Evolutionary conservation across 352 stramenopile species (phyloP).

Genomic region (Phytophthora rubi): DNA sequence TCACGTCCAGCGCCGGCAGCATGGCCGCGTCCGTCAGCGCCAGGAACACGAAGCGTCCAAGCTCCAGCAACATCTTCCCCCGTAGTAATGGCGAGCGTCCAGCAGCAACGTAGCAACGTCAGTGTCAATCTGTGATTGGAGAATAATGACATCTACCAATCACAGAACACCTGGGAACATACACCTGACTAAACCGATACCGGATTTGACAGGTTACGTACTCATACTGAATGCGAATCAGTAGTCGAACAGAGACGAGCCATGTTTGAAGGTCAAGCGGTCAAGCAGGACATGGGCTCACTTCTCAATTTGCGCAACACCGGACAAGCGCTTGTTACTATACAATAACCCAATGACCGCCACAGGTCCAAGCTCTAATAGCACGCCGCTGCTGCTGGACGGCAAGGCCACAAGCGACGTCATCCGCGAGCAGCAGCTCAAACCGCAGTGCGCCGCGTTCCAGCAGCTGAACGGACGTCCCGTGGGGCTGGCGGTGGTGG

Average conservation of each 20-base stretch:
- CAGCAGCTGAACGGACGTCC: constrained; percentile 54
- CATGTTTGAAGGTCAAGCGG: not conserved
- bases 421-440: constrained; percentile 86
- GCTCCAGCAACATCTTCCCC: constrained; percentile 47
- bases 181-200: constrained; percentile 14
- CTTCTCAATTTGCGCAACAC: constrained; percentile 25
- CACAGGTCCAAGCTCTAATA: not conserved
- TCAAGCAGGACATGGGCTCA: constrained; percentile 7
- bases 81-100: constrained; percentile 11
- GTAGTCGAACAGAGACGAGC: not conserved
- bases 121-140: not conserved
- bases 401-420: constrained; percentile 88
- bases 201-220: constrained; percentile 10
- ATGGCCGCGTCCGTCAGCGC: constrained; percentile 78
- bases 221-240: constrained; percentile 17
- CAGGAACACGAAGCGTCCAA: constrained; percentile 73
- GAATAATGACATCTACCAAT: not conserved
- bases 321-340: not conserved
- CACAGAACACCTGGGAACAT: not conserved
- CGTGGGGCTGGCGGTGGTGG: constrained; percentile 96
- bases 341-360: not conserved
- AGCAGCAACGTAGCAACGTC: constrained; percentile 4
- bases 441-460: constrained; percentile 72
- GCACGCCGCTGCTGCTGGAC: constrained; percentile 48
- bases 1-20: constrained; percentile 77